These are phyloP conservation scores for Sequoia sempervirens DNA, from an alignment of 75 land plant genomes.

Conservation along the genomic window DNA sequence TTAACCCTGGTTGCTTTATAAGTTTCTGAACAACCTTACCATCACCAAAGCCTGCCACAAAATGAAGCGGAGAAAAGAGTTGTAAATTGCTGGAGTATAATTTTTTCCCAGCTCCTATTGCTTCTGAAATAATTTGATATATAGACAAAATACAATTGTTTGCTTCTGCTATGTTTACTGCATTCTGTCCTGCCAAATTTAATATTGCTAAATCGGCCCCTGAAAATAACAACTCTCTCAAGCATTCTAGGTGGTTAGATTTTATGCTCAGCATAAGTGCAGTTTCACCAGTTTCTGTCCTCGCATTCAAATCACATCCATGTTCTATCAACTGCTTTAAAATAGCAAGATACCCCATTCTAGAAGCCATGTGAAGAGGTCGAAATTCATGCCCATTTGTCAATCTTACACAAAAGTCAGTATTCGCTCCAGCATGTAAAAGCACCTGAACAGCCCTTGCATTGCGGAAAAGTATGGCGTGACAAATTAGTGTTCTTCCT, in stretches of 20 bases:
- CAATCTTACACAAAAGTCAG: conserved; percentile 47
- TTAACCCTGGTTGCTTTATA: conserved; percentile 19
- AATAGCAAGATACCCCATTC: conserved; percentile 30
- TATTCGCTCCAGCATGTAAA: conserved; percentile 49
- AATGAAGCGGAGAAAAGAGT: conserved; percentile 55
- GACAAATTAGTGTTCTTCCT: conserved; percentile 76
- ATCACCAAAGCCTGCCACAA: conserved; percentile 58
- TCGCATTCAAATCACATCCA: conserved; percentile 46
- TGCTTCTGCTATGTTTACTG: conserved; percentile 31
- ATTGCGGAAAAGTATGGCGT: conserved; percentile 77
- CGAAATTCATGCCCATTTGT: conserved; percentile 33
- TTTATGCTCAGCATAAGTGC: conserved; percentile 47
- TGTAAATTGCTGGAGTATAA: conserved; percentile 39
- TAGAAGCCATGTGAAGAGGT: conserved; percentile 72
- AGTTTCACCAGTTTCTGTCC: conserved; percentile 46
- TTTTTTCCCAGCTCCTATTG: conserved; percentile 31
- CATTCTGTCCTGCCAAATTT: conserved; percentile 41
- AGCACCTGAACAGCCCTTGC: conserved; percentile 51
- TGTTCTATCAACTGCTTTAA: conserved; percentile 45
- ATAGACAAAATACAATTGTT: conserved; percentile 29
- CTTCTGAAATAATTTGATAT: conserved; percentile 36
- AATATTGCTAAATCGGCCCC: conserved; percentile 73
- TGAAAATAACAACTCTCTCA: conserved; percentile 38
- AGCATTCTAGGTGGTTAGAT: conserved; percentile 48
- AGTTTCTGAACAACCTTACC: conserved; percentile 37